Percentiles rank a stretch among this genome's conserved stretches.
Evolutionary conservation across 257 asterid genomes (phyloP).

Genomic region (Knoxia roxburghii): DNA sequence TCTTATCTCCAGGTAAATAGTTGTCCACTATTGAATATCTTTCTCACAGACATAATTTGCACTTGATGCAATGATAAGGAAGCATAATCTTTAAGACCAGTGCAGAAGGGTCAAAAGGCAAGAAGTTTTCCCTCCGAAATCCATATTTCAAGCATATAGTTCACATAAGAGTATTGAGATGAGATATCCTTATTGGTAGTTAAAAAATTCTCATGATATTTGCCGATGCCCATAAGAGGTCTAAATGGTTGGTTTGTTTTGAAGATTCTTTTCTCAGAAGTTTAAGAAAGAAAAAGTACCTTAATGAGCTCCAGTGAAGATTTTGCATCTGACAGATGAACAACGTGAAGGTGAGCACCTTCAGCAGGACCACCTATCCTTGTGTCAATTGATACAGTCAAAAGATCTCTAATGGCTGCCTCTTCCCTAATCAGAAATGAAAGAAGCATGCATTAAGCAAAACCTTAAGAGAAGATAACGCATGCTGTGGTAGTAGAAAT

Average conservation of each 20-base stretch:
- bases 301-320: slow-evolving; percentile 72
- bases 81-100: not conserved
- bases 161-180: not conserved
- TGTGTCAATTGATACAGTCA: slow-evolving; percentile 53
- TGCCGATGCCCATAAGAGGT: not conserved
- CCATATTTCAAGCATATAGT: not conserved
- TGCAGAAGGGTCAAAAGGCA: not conserved
- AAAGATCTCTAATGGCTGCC: slow-evolving; percentile 77
- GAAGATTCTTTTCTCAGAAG: not conserved
- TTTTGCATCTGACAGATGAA: slow-evolving; percentile 84
- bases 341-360: slow-evolving; percentile 96
- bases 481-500: too few relatives aligned
- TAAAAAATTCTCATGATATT: not conserved
- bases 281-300: slow-evolving; percentile 31
- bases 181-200: not conserved
- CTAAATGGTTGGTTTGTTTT: not conserved
- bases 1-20: not conserved
- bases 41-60: not conserved
- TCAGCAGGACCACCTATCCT: slow-evolving; percentile 72
- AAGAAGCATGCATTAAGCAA: not conserved
- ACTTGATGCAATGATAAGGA: not conserved
- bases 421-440: slow-evolving; percentile 56
- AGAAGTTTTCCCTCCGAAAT: not conserved
- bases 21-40: not conserved
- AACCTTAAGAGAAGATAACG: not conserved